Base-by-base conservation (phyloP, 163 green algal genomes). In the Volvox carteri region DNA sequence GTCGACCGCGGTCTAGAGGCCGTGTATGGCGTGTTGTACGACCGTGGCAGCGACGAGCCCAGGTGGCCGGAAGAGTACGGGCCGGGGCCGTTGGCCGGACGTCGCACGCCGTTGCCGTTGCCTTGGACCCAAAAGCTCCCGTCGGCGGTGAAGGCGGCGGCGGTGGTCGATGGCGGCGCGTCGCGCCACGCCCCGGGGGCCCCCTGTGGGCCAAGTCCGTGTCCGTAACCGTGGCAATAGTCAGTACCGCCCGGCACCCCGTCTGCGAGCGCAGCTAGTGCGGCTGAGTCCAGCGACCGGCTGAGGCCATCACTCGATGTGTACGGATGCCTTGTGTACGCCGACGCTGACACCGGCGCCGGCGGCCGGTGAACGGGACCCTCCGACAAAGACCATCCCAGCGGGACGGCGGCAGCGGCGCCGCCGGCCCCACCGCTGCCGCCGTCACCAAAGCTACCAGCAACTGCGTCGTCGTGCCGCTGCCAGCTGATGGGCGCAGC, bases 231-330 rank as follows among this genome's bases (percentile, higher is more conserved):
- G 30, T 48, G 25, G 18, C 11, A 23, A 44, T 42, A 41, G 37
- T 14, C 37, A 9, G 70, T 7, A 21, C 30, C 19, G 14, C 12
- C 16, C 14, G 21, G 5, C 11, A 56, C 8, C 18, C n/a, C 28
- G n/a, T 52, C 70, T 4, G 18, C 30, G 11, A 75, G 1, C 16
- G 30, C 65, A 35, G 25, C 8, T 14, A 75, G 46, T 5, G 65
- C 70, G 37, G 37, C 70, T 1, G 70, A 78, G 39, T 78, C 70
- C 18, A 78, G 39, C 70, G 70, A 78, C 2, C 70, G 70, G 39
- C 70, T 78, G 39, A 75, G 65, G 35, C 35, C 30, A 35, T 46
- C 65, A n/a, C n/a, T n/a, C n/a, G n/a, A n/a, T n/a, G n/a, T n/a
- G n/a, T n/a, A n/a, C n/a, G n/a, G n/a, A n/a, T n/a, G n/a, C n/a